A percentile compares a stretch with the other conserved stretches of the same genome.
These are phyloP conservation scores for Moricandia arvensis DNA, from an alignment of 345 rosid genomes.

Conservation along the genomic window DNA sequence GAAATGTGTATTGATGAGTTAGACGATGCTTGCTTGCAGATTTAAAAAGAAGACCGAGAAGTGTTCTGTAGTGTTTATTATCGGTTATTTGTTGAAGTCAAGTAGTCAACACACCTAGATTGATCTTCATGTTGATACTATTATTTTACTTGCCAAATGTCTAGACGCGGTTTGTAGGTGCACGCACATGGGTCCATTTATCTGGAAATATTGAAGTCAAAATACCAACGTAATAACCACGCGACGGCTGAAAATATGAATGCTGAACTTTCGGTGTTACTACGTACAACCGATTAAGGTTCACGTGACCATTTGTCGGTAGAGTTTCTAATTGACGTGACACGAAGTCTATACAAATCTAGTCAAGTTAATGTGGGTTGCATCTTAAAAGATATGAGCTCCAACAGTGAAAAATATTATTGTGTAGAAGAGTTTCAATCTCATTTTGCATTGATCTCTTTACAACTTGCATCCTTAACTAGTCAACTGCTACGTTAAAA, in stretches of 20 bases:
- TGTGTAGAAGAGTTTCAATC: not conserved
- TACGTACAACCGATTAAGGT: not conserved
- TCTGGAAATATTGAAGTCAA: too few relatives aligned
- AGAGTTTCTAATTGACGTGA: not conserved
- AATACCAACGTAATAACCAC: too few relatives aligned
- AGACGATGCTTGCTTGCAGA: not conserved
- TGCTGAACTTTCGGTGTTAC: not conserved
- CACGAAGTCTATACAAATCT: too few relatives aligned
- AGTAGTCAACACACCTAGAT: not conserved
- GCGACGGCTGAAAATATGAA: too few relatives aligned
- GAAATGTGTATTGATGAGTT: not conserved
- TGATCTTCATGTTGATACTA: not conserved
- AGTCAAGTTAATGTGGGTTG: too few relatives aligned
- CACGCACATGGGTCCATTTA: not conserved
- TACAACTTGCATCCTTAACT: not conserved
- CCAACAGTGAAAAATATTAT: not conserved
- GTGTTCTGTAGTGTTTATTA: not conserved
- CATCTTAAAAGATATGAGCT: not conserved
- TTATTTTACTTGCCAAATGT: not conserved
- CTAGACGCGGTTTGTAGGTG: not conserved
- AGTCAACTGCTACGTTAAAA: not conserved
- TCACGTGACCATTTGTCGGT: not conserved
- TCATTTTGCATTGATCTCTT: too few relatives aligned
- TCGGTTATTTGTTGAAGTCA: not conserved
- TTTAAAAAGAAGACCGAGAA: not conserved